Evolutionary conservation across 768 basidiomycete genomes (phyloP).

Genomic region (Paxillus ammoniavirescens): DNA sequence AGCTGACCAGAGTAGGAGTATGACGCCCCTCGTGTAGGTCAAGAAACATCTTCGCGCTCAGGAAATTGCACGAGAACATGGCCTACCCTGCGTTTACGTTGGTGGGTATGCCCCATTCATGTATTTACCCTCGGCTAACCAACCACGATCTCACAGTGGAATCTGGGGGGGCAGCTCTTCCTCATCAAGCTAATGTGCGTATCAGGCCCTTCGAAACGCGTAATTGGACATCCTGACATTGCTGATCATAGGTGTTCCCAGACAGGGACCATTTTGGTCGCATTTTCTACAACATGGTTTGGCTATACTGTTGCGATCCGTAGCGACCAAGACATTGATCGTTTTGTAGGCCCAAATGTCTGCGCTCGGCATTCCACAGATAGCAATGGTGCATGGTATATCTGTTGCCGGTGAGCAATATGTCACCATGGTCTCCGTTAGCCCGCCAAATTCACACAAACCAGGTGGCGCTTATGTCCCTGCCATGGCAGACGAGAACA

Average conservation of each 20-base stretch:
- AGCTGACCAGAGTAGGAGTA: background rate
- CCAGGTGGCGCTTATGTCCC: conserved; percentile 90
- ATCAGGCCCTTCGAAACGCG: background rate
- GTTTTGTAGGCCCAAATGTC: conserved; percentile 84
- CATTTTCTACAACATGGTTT: conserved; percentile 96
- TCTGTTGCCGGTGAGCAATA: conserved; percentile 69
- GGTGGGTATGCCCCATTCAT: conserved; percentile 47
- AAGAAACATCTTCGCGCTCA: conserved; percentile 96
- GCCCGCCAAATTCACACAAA: conserved; percentile 6
- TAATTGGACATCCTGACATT: conserved; percentile 1
- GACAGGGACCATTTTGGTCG: conserved; percentile 95
- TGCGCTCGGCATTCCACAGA: conserved; percentile 85
- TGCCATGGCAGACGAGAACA: conserved; percentile 94
- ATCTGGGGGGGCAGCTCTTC: conserved; percentile 90
- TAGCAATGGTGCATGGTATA: conserved; percentile 92
- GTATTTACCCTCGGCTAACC: conserved; percentile 3
- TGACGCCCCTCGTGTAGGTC: conserved; percentile 44
- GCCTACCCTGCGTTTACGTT: conserved; percentile 87
- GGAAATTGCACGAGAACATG: conserved; percentile 90
- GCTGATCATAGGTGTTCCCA: conserved; percentile 64
- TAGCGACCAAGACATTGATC: conserved; percentile 8
- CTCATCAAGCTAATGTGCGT: conserved; percentile 80
- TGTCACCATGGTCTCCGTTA: background rate
- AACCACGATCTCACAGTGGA: conserved; percentile 56
- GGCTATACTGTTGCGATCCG: conserved; percentile 1